Evolutionary conservation across 208 protist species (phyloP), one percentile per base, ranked within the genome.

Genomic region (Acanthamoeba lenticulata): DNA sequence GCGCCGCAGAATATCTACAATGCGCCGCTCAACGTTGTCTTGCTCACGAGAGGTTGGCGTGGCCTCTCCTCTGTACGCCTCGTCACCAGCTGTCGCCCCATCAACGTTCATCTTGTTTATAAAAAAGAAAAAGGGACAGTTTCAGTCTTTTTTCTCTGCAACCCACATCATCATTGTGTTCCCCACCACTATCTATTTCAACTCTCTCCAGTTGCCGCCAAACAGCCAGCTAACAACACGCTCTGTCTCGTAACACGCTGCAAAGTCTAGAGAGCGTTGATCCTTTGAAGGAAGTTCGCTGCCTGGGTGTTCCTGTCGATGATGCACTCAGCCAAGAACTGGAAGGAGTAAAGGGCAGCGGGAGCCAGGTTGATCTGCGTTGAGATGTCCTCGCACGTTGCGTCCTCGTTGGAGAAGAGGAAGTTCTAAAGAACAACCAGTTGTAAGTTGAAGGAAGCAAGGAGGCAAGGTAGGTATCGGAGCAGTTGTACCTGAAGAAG

Each of bases 301-400:
- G 60, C 60, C 60, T 67, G 60, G 29, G 7, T 65, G 83, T 90
- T 52, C 17, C 83, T 17, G 49, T 52, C 49, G 36, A 90, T 65
- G 49, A 90, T 90, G 55, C 83, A 90, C 74, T 85, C 74, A 17
- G 38, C 72, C 3, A 90, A 34, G 83, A 90, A 90, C 34, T 90
- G 32, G 55, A 90, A 90, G 83, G 83, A 90, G 27, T 90, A n/a
- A 21, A 90, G 49, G 44, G 83, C 83, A 90, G 83, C 45, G 7
- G 83, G 42, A 29, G 83, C 83, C 24, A 90, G 83, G 83, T 90
- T 45, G 32, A 67, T 34, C n/a, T n/a, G 11, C 5, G 11, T 13
- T 3, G 47, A 52, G 49, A 90, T 65, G 45, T 7, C 29, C 83
- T 90, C 83, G 32, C 83, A 90, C 5, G 81, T 27, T 0, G 29